Base-by-base conservation (phyloP, 1,139 yeast genomes). In the Pichia sp. region DNA sequence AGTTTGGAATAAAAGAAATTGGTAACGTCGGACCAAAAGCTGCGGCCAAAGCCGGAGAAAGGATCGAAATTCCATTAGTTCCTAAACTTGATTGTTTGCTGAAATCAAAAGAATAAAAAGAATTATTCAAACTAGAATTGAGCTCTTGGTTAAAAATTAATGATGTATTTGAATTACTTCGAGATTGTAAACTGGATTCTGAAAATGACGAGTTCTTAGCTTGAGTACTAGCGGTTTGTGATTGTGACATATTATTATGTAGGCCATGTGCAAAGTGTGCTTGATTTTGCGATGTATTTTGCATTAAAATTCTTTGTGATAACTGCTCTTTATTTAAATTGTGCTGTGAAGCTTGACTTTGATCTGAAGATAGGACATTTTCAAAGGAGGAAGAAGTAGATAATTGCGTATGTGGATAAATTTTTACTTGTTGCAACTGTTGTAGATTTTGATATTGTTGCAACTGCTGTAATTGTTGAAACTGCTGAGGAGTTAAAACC, bases 161-260 rank as follows among this genome's bases (percentile, higher is more conserved):
- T 2, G 49, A 46, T 2, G 35, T 22, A 23, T 39, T 43, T 3
- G 49, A 46, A 35, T 41, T 37, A 29, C 47, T 40, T 26, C 49
- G 38, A 8, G 49, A 40, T 39, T 53, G 55, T 10, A 49, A 41
- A 30, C 48, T 49, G n/a, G 48, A 46, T 25, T 51, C 51, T 29
- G 48, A 37, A 23, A 40, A 45, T 32, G 50, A 25, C 10, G 24
- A 29, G n/a, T 23, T 6, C 16, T 37, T 16, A 32, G 28, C 29
- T 37, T 41, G 40, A 5, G 8, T n/a, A 16, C 11, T 32, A 23
- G 11, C 5, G 11, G 11, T 3, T 32, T 32, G 35, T 32, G 35
- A 23, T 10, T 32, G 35, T 2, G 8, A 23, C 11, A 10, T 3
- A 11, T 9, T 22, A 31, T 22, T 32, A 11, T 23, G n/a, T n/a